Evolutionary conservation across 1,284 basidiomycete genomes (phyloP), one percentile per base, ranked within the genome.

Genomic region (Ceratobasidium sp.): DNA sequence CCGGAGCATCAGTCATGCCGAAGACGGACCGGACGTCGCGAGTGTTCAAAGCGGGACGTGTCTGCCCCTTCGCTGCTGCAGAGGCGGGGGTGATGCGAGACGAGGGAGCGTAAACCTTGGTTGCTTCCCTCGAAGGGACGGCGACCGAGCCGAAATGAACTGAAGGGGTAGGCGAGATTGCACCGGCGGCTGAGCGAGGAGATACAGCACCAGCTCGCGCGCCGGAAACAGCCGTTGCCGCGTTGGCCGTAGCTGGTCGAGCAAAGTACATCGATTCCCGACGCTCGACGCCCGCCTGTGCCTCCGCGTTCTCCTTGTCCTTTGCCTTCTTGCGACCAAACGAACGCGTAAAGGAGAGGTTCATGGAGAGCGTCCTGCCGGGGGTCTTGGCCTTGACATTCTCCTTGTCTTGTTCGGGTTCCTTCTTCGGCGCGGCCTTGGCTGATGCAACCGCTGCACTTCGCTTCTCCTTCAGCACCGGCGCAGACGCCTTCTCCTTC

Each of bases 271-370:
- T 57, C 5, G 66, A 70, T 18, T 54, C 38, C 13, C 66, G 54
- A 11, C 46, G 43, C 21, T 70, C 66, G 14, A 70, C n/a, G 21
- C 26, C 32, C 6, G 7, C 38, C n/a, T 58, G 54, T 13, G 11
- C 5, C 9, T 11, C n/a, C 43, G 30, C 66, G n/a, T 28, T 16
- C 23, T 44, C 18, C 38, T 70, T 32, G 21, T 55, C 54, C 30
- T 70, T 57, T 8, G 54, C 66, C 43, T 70, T 57, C 44, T 70
- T 70, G 38, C 66, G 66, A 13, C 66, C 66, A 38, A 70, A 70
- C 32, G 66, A 70, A 7, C 66, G 54, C 28, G 66, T 35, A 30
- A 70, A 58, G 18, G 66, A 70, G 11, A 70, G 28, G 6, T 43
- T 55, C 55, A 70, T 70, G 6, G 66, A 58, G 28, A 70, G 26